Conservation (phyloP, 2,329 filamentous ascomycete species). For the Chalaropsis thielavioides region DNA sequence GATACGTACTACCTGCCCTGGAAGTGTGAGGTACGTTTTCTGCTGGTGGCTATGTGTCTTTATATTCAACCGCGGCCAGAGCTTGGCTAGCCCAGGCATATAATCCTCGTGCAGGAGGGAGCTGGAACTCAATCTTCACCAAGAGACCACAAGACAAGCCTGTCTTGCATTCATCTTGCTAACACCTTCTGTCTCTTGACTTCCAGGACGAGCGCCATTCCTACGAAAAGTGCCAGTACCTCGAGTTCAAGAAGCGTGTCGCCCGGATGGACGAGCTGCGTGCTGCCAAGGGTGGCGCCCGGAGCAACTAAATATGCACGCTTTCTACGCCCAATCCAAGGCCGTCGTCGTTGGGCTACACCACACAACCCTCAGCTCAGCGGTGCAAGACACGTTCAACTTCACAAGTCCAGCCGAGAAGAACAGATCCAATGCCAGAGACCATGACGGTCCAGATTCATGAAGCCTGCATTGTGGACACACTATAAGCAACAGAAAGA, state of each 20-base stretch:
- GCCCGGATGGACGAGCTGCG: constrained; percentile 97
- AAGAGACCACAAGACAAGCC: neutral
- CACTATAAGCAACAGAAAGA: constrained; percentile 1
- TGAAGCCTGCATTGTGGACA: neutral
- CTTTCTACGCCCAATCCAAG: neutral
- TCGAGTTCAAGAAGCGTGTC: constrained; percentile 95
- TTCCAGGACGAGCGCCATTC: constrained; percentile 79
- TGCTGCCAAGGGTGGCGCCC: constrained; percentile 65
- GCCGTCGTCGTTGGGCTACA: neutral
- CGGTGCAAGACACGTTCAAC: neutral
- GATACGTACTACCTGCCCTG: constrained; percentile 90
- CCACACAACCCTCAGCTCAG: neutral
- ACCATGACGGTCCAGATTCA: neutral
- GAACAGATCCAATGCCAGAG: neutral
- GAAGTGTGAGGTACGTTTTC: constrained; percentile 76
- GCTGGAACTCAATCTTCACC: neutral
- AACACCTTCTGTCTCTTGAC: neutral
- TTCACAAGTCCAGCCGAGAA: neutral
- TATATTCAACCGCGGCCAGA: neutral
- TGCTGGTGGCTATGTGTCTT: neutral
- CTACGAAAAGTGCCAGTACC: constrained; percentile 99
- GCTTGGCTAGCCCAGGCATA: neutral
- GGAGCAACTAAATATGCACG: constrained; percentile 55
- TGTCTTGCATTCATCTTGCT: neutral
- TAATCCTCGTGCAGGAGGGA: neutral